Evolutionary conservation across 768 basidiomycete species (phyloP).

Genomic region (Boletellus emodensis): DNA sequence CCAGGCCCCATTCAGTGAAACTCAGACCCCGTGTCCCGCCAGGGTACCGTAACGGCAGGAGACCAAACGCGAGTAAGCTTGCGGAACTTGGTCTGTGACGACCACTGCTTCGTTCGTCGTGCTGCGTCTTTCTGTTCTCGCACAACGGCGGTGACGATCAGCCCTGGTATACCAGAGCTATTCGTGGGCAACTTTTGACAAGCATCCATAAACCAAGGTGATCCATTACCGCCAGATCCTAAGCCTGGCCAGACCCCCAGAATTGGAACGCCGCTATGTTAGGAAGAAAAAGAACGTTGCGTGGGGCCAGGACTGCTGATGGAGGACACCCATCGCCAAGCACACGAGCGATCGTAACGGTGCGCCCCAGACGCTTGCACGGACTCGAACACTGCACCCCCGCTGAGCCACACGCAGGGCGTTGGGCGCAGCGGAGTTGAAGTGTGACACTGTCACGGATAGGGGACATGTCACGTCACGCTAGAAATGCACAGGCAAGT

Average conservation of each 20-base stretch:
- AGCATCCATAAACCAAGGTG: slow-evolving; percentile 2
- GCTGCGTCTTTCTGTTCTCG: slow-evolving; percentile 17
- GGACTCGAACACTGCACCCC: neutral
- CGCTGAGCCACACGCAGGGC: neutral
- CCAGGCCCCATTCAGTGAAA: slow-evolving; percentile 13
- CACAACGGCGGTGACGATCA: slow-evolving; percentile 1
- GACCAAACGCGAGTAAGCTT: slow-evolving; percentile 21
- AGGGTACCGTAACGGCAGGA: slow-evolving; percentile 26
- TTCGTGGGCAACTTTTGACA: neutral
- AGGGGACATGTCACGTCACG: slow-evolving; percentile 31
- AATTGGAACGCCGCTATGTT: slow-evolving; percentile 15
- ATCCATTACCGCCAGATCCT: neutral
- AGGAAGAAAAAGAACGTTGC: neutral
- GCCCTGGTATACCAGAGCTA: neutral
- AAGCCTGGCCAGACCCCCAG: slow-evolving; percentile 4
- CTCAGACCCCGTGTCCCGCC: slow-evolving; percentile 20
- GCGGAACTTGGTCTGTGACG: slow-evolving; percentile 17
- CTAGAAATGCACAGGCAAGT: slow-evolving; percentile 26
- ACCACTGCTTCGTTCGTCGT: slow-evolving; percentile 4
- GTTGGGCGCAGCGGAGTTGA: slow-evolving; percentile 5
- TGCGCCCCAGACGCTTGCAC: slow-evolving; percentile 2
- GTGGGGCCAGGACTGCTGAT: neutral
- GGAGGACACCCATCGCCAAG: neutral
- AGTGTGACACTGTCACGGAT: slow-evolving; percentile 25
- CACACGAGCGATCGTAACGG: neutral